Base-by-base conservation (phyloP, 768 basidiomycete species). In the Gymnopilus dilepis region DNA sequence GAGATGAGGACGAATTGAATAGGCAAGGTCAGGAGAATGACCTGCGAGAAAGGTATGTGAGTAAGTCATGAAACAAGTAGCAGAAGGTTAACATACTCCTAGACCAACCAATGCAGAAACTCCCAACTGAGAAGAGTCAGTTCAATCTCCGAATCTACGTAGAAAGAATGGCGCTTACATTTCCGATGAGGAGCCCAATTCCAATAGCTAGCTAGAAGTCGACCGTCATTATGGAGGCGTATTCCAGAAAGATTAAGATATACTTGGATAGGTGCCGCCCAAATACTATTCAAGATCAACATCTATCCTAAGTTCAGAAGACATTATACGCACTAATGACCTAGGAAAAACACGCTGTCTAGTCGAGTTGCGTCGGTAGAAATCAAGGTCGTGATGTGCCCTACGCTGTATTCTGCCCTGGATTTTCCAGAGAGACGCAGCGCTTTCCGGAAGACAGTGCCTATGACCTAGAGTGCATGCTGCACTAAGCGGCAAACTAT, bases 351-450 rank as follows among this genome's bases (percentile, higher is more conserved):
- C 66, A 84, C 79, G 15, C 74, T 64, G 61, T 88, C 88, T 22
- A 89, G 69, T 47, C 84, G 81, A 5, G 81, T 80, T 0, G 86
- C 74, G 67, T 92, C 90, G 12, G 85, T 81, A 1, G 86, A 86
- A 6, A 91, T 87, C 78, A 91, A 83, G 0, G 88, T 91, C 9
- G 85, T 89, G 51, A 90, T 85, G 67, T 88, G 79, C 0, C 90
- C 90, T 41, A 85, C 84, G 19, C 80, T 84, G 67, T 89, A 86
- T 42, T 84, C 77, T 26, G 82, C 61, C 19, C 87, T 78, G 8
- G 88, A 79, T 51, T 82, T 78, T 0, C 85, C 84, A 15, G 89
- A 91, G 0, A 91, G 74, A 12, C 89, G 82, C 38, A 91, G 74
- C 0, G 88, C 86, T 70, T 92, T 92, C 21, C 87, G 82, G 64